Percentiles rank a stretch among this genome's conserved stretches.
Evolutionary conservation across 2,329 filamentous ascomycete genomes (phyloP).

Genomic region (Apiospora hydei): DNA sequence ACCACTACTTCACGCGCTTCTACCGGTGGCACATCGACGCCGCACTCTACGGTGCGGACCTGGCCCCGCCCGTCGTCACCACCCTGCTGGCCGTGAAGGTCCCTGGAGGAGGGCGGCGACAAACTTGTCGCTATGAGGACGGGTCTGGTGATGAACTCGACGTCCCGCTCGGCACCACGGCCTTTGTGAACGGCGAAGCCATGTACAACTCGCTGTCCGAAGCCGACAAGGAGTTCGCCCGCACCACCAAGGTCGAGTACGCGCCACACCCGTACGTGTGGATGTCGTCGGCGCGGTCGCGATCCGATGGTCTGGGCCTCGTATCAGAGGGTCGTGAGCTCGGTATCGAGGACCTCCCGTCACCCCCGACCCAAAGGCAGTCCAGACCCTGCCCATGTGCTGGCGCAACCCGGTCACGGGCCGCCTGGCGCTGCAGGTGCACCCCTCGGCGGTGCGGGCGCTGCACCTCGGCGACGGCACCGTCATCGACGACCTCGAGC

Average conservation of each 20-base stretch:
- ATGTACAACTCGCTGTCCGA: slow-evolving; percentile 74
- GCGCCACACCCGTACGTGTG: slow-evolving; percentile 83
- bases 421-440: slow-evolving; percentile 73
- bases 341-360: slow-evolving; percentile 63
- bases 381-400: slow-evolving; percentile 77
- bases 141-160: slow-evolving; percentile 69
- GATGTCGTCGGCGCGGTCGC: slow-evolving; percentile 75
- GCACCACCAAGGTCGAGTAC: slow-evolving; percentile 74
- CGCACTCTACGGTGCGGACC: slow-evolving; percentile 67
- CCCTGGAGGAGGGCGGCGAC: slow-evolving; percentile 69
- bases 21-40: slow-evolving; percentile 86
- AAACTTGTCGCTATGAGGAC: slow-evolving; percentile 78
- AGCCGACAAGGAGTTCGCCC: slow-evolving; percentile 71
- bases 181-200: slow-evolving; percentile 74
- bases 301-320: slow-evolving; percentile 74
- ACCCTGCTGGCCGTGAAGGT: slow-evolving; percentile 78
- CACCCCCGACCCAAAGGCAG: slow-evolving; percentile 68
- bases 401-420: slow-evolving; percentile 80
- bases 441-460: slow-evolving; percentile 74
- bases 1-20: slow-evolving; percentile 62
- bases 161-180: slow-evolving; percentile 78
- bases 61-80: slow-evolving; percentile 77
- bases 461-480: slow-evolving; percentile 72
- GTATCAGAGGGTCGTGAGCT: slow-evolving; percentile 72
- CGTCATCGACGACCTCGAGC: slow-evolving; percentile 71